phyloP scores from a whole-genome alignment of 1,284 basidiomycete species.

The Cutaneotrichosporon sp. region DNA sequence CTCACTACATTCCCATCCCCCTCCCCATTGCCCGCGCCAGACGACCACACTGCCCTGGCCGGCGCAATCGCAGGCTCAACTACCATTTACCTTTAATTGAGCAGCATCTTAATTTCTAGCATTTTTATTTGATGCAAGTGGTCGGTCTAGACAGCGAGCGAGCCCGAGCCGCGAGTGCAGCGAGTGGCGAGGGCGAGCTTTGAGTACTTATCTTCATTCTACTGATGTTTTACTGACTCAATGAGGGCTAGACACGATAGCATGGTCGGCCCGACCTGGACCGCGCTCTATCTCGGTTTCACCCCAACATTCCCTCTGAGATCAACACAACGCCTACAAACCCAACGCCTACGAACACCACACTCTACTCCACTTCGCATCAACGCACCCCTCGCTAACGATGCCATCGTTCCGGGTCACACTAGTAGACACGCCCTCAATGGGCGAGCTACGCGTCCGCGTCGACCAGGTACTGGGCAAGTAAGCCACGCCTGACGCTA shows the following conservation, averaged over 20 bases:
- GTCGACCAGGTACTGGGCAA: constrained; percentile 59
- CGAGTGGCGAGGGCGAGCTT: too few species aligned
- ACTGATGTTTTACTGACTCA: too few species aligned
- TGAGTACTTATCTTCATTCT: too few species aligned
- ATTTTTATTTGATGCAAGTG: constrained; percentile 25
- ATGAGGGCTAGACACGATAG: too few species aligned
- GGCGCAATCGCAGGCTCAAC: constrained; percentile 14
- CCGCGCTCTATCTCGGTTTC: too few species aligned
- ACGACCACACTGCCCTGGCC: constrained; percentile 14
- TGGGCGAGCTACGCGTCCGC: constrained; percentile 56
- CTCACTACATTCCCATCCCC: constrained; percentile 1
- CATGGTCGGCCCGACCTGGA: too few species aligned
- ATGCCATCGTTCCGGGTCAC: constrained; percentile 48
- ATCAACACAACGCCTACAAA: background rate
- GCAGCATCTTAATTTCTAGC: constrained; percentile 16
- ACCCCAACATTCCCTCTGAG: too few species aligned
- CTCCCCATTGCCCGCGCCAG: constrained; percentile 1
- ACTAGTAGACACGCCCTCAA: constrained; percentile 56
- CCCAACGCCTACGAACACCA: background rate
- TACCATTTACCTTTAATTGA: constrained; percentile 15
- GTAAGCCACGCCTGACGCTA: constrained; percentile 14
- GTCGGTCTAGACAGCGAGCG: constrained; percentile 15
- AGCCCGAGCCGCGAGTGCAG: too few species aligned
- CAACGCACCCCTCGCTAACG: background rate
- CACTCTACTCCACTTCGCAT: too few species aligned